A percentile compares a stretch with the other conserved stretches of the same genome.
Evolutionary conservation across 371 early-diverging fungal species (phyloP).

Genomic region (Rhizopus delemar): DNA sequence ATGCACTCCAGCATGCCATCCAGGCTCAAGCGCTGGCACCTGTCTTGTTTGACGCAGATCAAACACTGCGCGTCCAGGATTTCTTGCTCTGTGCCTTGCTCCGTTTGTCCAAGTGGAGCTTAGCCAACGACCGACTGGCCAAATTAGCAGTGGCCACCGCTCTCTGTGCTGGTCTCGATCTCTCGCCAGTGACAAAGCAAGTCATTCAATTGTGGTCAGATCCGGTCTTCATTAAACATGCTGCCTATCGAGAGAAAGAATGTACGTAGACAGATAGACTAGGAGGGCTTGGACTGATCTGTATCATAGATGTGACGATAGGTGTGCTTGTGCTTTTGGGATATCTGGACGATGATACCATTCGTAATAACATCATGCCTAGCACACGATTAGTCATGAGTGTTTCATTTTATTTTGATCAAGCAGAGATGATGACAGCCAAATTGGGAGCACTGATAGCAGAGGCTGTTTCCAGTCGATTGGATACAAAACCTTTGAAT

Average conservation of each 20-base stretch:
- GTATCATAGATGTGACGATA: constrained; percentile 30
- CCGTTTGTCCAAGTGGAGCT: constrained; percentile 12
- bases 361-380: constrained; percentile 11
- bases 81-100: constrained; percentile 20
- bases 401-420: constrained; percentile 31
- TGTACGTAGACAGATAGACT: constrained; percentile 23
- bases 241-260: constrained; percentile 24
- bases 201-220: constrained; percentile 39
- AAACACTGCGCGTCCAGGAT: neutral
- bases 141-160: constrained; percentile 13
- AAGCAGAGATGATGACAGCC: constrained; percentile 27
- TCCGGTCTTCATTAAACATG: constrained; percentile 38
- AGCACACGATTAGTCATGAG: constrained; percentile 18
- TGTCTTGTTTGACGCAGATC: constrained; percentile 7
- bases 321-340: constrained; percentile 28
- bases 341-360: constrained; percentile 17
- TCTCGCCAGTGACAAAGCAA: constrained; percentile 4
- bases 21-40: constrained; percentile 5
- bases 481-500: constrained; percentile 29
- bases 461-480: constrained; percentile 30
- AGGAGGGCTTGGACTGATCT: neutral
- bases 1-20: neutral
- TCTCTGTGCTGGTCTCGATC: neutral
- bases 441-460: constrained; percentile 39
- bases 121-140: constrained; percentile 18